Conservation (phyloP, 495 filamentous ascomycete species). For the Lasiosphaeria miniovina region DNA sequence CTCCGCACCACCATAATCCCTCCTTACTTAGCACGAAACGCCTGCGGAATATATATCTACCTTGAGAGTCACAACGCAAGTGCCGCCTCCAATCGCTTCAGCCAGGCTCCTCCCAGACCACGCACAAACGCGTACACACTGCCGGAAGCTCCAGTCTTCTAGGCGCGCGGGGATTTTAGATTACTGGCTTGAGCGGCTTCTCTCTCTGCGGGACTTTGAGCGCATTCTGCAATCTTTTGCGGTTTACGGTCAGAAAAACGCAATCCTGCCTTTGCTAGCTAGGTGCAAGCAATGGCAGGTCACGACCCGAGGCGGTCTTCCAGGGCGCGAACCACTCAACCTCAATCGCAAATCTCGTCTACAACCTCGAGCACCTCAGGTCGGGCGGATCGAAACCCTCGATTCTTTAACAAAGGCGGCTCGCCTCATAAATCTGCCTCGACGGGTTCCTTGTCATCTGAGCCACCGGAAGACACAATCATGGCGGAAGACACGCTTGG, state of each 20-base stretch:
- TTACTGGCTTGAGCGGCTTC: no score
- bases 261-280: constrained; percentile 25
- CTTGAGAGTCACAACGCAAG: no score
- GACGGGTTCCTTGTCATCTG: constrained; percentile 69
- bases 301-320: constrained; percentile 84
- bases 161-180: no score
- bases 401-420: constrained; percentile 65
- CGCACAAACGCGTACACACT: no score
- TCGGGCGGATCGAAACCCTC: constrained; percentile 66
- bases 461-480: constrained; percentile 73
- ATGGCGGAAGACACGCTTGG: constrained; percentile 50
- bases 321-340: constrained; percentile 79
- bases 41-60: no score
- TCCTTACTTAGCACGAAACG: no score
- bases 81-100: no score
- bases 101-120: no score
- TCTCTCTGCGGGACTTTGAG: no score
- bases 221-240: no score
- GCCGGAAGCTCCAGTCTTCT: no score
- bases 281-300: constrained; percentile 48
- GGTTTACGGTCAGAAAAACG: background rate
- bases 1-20: no score
- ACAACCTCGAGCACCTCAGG: constrained; percentile 63
- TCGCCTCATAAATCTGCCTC: constrained; percentile 72
- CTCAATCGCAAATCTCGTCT: constrained; percentile 74